phyloP scores from a whole-genome alignment of 208 protist species.

The Trichomonas gallinae region DNA sequence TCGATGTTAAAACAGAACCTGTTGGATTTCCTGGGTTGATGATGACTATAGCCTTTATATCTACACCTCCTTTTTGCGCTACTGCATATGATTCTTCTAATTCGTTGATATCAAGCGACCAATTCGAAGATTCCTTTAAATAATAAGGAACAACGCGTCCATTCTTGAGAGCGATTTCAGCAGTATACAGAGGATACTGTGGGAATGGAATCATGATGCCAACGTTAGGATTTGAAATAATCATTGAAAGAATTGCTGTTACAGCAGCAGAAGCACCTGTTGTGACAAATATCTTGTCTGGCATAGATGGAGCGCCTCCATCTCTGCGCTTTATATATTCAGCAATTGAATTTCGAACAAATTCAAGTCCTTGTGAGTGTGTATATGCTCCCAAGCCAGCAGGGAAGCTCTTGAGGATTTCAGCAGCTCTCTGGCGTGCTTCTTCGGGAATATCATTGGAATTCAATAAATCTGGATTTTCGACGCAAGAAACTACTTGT shows the following conservation, averaged over 20 bases:
- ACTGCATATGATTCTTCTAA: constrained; percentile 51
- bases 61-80: constrained; percentile 54
- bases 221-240: constrained; percentile 39
- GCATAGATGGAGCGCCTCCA: constrained; percentile 46
- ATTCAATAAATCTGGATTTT: constrained; percentile 49
- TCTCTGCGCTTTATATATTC: constrained; percentile 73
- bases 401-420: constrained; percentile 52
- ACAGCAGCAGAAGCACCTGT: constrained; percentile 80
- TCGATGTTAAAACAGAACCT: constrained; percentile 24
- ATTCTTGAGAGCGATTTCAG: constrained; percentile 73
- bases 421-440: constrained; percentile 60
- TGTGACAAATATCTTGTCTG: constrained; percentile 76
- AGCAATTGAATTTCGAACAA: constrained; percentile 58
- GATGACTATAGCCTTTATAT: constrained; percentile 69
- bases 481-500: constrained; percentile 58
- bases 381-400: constrained; percentile 73
- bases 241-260: constrained; percentile 58
- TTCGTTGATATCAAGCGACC: constrained; percentile 58
- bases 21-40: constrained; percentile 79
- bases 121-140: constrained; percentile 70
- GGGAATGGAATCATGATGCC: constrained; percentile 82
- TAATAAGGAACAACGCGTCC: constrained; percentile 72
- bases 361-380: constrained; percentile 56
- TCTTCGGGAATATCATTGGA: constrained; percentile 59
- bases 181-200: constrained; percentile 98